Conservation (phyloP, 2,329 filamentous ascomycete species). For the Beauveria brongniartii region DNA sequence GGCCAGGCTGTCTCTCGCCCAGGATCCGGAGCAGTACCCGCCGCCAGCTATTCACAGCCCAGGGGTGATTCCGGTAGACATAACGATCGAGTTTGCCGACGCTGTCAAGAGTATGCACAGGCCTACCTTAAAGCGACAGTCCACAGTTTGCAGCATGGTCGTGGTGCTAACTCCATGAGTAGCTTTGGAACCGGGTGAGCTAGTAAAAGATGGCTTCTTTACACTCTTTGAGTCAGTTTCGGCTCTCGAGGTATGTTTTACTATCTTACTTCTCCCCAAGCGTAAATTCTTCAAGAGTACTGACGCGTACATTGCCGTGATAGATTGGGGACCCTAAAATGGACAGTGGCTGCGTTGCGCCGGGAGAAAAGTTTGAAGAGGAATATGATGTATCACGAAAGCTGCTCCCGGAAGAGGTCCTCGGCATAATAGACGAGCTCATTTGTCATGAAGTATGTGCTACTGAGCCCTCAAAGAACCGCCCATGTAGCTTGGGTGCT, state of each 20-base stretch:
- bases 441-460: conserved; percentile 70
- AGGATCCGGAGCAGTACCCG: conserved; percentile 26
- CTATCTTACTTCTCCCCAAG: background rate
- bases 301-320: background rate
- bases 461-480: too few relatives aligned
- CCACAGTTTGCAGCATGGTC: conserved; percentile 1
- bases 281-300: background rate
- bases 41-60: conserved; percentile 34
- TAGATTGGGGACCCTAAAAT: conserved; percentile 99
- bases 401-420: conserved; percentile 67
- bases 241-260: conserved; percentile 57
- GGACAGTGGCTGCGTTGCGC: conserved; percentile 81
- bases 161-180: conserved; percentile 18
- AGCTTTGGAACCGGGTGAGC: conserved; percentile 72
- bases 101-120: conserved; percentile 43
- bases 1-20: conserved; percentile 32
- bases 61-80: conserved; percentile 49
- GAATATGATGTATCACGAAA: conserved; percentile 65
- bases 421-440: conserved; percentile 92
- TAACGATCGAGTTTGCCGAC: conserved; percentile 46
- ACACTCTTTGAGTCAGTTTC: conserved; percentile 92
- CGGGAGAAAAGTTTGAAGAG: conserved; percentile 75
- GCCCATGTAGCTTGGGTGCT: background rate
- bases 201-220: conserved; percentile 91
- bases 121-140: background rate